phyloP scores from a whole-genome alignment of 2,329 filamentous ascomycete species.

The Botrytis pseudocinerea region DNA sequence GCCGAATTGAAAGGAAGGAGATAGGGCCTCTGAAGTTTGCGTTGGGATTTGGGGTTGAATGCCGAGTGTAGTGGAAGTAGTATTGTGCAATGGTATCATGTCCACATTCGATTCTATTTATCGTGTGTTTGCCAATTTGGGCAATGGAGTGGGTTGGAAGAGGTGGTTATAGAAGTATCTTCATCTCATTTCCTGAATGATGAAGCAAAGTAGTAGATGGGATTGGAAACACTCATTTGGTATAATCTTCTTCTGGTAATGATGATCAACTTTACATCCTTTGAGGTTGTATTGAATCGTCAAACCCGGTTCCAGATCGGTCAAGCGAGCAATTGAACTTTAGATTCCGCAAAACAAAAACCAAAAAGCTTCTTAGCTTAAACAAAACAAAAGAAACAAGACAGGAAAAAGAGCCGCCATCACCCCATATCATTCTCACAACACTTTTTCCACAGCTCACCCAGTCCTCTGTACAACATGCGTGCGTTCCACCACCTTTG shows the following conservation, averaged over 20 bases:
- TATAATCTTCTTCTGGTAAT: neutral
- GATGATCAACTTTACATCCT: neutral
- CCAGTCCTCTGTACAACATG: neutral
- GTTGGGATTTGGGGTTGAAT: constrained; percentile 29
- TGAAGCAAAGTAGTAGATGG: neutral
- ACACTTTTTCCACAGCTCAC: neutral
- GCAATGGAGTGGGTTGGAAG: neutral
- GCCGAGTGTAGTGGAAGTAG: constrained; percentile 22
- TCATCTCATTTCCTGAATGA: constrained; percentile 41
- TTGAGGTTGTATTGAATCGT: neutral
- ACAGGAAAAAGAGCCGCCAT: neutral
- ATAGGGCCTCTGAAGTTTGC: neutral
- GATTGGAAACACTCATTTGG: neutral
- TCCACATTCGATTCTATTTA: constrained; percentile 33
- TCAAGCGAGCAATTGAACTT: neutral
- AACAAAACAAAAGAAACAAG: neutral
- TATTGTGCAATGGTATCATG: constrained; percentile 34
- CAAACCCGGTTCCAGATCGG: neutral
- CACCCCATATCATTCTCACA: neutral
- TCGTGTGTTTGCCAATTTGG: neutral
- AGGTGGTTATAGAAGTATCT: constrained; percentile 35
- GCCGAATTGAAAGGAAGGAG: constrained; percentile 23
- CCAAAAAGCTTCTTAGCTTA: neutral
- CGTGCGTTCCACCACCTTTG: neutral
- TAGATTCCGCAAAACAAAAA: neutral